A percentile compares a stretch with the other conserved stretches of the same genome.
These are phyloP conservation scores for Musa acuminata DNA, from an alignment of 176 grass and related monocot genomes.

Conservation along the genomic window DNA sequence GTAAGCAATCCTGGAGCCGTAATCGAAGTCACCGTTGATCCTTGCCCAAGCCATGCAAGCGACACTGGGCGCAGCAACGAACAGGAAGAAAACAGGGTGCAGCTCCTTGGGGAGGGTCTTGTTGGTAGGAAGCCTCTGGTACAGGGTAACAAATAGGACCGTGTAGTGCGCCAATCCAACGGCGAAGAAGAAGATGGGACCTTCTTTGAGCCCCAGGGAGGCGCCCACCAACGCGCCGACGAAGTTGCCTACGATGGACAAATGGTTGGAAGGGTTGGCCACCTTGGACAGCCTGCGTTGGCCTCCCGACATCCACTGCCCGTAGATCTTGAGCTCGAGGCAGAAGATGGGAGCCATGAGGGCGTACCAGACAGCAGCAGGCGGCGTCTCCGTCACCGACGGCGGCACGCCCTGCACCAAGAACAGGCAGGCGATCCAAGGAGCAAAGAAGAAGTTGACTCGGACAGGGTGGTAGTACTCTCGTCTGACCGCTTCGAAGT, in stretches of 20 bases:
- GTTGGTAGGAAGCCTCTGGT: constrained; percentile 89
- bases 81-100: constrained; percentile 96
- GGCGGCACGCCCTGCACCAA: constrained; percentile 46
- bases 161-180: constrained; percentile 81
- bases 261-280: constrained; percentile 82
- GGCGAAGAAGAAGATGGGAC: constrained; percentile 81
- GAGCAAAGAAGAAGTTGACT: constrained; percentile 99
- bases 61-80: constrained; percentile 76
- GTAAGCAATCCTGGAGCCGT: constrained; percentile 54
- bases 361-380: constrained; percentile 43
- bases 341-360: constrained; percentile 80
- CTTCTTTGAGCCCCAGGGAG: constrained; percentile 63
- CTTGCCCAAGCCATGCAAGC: constrained; percentile 90
- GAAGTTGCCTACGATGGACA: constrained; percentile 93
- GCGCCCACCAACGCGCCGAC: constrained; percentile 77
- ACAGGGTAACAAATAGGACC: constrained; percentile 88
- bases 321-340: constrained; percentile 95
- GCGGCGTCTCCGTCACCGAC: constrained; percentile 6
- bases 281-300: constrained; percentile 70
- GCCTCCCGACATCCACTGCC: constrained; percentile 92
- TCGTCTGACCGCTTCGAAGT: constrained; percentile 79
- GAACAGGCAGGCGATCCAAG: constrained; percentile 77
- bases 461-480: constrained; percentile 92
- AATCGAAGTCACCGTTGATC: constrained; percentile 61
- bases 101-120: constrained; percentile 84